A percentile compares a stretch with the other conserved stretches of the same genome.
Evolutionary conservation across 2,329 filamentous ascomycete species (phyloP).

Genomic region (Cordyceps cateniannulata): DNA sequence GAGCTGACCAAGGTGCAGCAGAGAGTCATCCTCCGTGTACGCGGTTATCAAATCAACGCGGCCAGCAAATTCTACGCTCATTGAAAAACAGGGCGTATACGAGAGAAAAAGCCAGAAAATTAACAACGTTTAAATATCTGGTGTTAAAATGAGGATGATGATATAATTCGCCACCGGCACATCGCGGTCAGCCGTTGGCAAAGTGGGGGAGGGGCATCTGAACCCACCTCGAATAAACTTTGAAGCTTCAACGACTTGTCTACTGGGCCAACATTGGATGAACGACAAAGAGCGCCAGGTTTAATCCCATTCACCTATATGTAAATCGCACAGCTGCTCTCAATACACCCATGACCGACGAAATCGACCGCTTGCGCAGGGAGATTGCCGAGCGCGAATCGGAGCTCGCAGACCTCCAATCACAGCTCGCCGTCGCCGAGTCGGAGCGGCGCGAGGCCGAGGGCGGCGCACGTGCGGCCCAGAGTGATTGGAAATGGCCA

Average conservation of each 20-base stretch:
- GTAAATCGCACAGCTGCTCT: no score
- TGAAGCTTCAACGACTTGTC: neutral
- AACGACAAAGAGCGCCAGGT: neutral
- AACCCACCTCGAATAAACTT: slow-evolving; percentile 2
- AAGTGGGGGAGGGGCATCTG: slow-evolving; percentile 4
- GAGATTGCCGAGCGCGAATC: slow-evolving; percentile 43
- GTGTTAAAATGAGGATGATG: no score
- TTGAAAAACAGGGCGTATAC: no score
- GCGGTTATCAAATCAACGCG: no score
- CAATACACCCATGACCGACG: neutral
- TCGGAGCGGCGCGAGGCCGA: slow-evolving; percentile 15
- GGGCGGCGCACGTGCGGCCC: slow-evolving; percentile 8
- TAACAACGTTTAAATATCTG: no score
- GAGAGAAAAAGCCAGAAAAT: no score
- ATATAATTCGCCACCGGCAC: neutral
- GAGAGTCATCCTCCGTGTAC: no score
- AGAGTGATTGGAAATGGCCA: slow-evolving; percentile 53
- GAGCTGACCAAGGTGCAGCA: no score
- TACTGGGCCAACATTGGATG: neutral
- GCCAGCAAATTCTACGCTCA: no score
- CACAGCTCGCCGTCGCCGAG: slow-evolving; percentile 38
- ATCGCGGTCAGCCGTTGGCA: neutral
- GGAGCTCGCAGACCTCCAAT: slow-evolving; percentile 39
- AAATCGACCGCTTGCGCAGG: slow-evolving; percentile 33
- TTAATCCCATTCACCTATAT: neutral